Percentiles rank a stretch among this genome's conserved stretches.
Evolutionary conservation across 192 early-diverging fungal genomes (phyloP).

Genomic region (Entophlyctis helioformis): DNA sequence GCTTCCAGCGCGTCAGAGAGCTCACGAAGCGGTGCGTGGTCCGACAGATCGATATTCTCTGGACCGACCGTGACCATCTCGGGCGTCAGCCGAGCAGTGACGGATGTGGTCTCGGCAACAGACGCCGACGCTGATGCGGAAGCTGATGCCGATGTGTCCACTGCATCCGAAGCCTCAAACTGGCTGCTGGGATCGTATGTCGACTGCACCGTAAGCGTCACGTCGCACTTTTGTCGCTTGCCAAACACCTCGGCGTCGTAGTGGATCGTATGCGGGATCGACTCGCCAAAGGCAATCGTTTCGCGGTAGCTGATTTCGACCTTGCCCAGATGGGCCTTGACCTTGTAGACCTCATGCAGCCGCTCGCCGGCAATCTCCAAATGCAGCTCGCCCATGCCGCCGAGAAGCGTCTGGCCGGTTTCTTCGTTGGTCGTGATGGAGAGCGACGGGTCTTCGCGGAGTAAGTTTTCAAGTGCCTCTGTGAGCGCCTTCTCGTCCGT

Average conservation of each 20-base stretch:
- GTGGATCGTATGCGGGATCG: constrained; percentile 16
- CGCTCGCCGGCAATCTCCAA: constrained; percentile 80
- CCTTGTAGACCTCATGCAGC: constrained; percentile 65
- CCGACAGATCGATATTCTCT: constrained; percentile 2
- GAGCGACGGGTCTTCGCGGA: constrained; percentile 82
- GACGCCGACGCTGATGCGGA: too few species aligned
- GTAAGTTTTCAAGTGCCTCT: constrained; percentile 57
- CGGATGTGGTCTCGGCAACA: too few species aligned
- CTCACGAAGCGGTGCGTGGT: constrained; percentile 9
- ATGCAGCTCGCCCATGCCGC: constrained; percentile 93
- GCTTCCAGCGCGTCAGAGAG: constrained; percentile 36
- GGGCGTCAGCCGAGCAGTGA: too few species aligned
- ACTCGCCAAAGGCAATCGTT: constrained; percentile 22
- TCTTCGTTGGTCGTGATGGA: constrained; percentile 61
- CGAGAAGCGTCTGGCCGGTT: constrained; percentile 75
- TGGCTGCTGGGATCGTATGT: constrained; percentile 2
- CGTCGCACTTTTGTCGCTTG: constrained; percentile 43
- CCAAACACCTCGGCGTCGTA: constrained; percentile 67
- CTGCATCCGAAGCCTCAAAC: background rate
- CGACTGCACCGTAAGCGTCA: constrained; percentile 42
- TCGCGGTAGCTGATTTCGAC: constrained; percentile 86
- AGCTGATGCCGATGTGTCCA: too few species aligned
- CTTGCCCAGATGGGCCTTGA: constrained; percentile 67
- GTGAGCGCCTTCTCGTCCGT: constrained; percentile 59
- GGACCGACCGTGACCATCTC: constrained; percentile 5